These are phyloP conservation scores for Sarocladium brachiariae DNA, from an alignment of 2,329 filamentous ascomycete species.

Conservation along the genomic window DNA sequence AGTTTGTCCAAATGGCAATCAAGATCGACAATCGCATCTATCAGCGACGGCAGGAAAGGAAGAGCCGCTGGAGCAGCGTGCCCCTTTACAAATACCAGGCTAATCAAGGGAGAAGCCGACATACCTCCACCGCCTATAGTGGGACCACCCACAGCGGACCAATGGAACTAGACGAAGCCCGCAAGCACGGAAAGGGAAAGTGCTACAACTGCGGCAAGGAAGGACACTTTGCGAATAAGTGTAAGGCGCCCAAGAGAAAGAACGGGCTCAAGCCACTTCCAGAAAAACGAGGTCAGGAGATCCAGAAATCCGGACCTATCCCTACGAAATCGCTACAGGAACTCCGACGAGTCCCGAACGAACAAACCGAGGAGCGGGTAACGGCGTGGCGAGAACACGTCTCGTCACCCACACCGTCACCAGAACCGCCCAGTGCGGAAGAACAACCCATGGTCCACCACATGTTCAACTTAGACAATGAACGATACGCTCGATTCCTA, in stretches of 20 bases:
- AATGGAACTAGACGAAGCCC: background rate
- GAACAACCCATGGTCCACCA: too few species aligned
- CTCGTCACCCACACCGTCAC: too few species aligned
- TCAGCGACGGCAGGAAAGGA: too few species aligned
- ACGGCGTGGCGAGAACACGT: too few species aligned
- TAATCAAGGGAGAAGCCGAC: background rate
- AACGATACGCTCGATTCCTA: too few species aligned
- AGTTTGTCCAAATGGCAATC: too few species aligned
- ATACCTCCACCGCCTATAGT: background rate
- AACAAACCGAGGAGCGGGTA: too few species aligned
- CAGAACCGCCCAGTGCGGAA: too few species aligned
- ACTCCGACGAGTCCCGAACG: too few species aligned
- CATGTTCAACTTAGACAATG: too few species aligned
- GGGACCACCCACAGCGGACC: background rate
- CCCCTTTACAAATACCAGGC: background rate
- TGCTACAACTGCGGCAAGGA: conserved; percentile 5
- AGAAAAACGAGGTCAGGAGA: background rate
- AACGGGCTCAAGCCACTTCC: background rate
- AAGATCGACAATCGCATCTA: too few species aligned
- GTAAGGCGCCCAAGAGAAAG: background rate
- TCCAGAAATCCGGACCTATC: background rate
- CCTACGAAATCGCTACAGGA: too few species aligned
- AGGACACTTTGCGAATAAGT: conserved; percentile 1
- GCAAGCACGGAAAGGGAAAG: background rate
- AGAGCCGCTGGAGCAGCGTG: background rate